Evolutionary conservation across 768 basidiomycete species (phyloP).

Genomic region (Chalciporus pseudorubinellus): DNA sequence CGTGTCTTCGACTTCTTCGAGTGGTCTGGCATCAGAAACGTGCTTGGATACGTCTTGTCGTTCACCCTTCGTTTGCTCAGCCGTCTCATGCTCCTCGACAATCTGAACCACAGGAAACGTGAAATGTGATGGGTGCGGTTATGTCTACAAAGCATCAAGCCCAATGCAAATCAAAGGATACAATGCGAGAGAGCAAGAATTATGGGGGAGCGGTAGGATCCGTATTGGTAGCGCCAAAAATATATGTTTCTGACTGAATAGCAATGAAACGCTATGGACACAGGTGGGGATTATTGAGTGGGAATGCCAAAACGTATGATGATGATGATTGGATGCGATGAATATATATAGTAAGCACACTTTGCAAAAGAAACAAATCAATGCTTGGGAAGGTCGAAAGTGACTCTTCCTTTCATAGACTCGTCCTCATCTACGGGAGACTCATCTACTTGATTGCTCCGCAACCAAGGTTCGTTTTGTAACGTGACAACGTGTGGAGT

Average conservation of each 20-base stretch:
- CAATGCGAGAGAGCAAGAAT: background rate
- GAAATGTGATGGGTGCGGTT: background rate
- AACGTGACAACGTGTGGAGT: slow-evolving; percentile 18
- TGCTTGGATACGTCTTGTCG: slow-evolving; percentile 31
- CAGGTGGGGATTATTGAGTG: background rate
- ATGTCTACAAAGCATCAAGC: slow-evolving; percentile 8
- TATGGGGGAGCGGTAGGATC: background rate
- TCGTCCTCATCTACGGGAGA: slow-evolving; percentile 13
- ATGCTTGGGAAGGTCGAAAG: slow-evolving; percentile 21
- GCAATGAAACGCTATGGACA: slow-evolving; percentile 2
- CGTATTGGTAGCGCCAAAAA: background rate
- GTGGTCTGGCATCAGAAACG: slow-evolving; percentile 29
- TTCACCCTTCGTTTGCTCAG: slow-evolving; percentile 7
- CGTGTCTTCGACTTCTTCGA: slow-evolving; percentile 42
- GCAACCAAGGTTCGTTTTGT: slow-evolving; percentile 22
- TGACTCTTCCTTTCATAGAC: slow-evolving; percentile 13
- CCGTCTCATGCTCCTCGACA: background rate
- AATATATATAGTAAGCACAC: background rate
- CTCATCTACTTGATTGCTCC: slow-evolving; percentile 7
- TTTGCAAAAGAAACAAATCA: background rate
- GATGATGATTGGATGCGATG: background rate
- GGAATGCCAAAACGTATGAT: background rate
- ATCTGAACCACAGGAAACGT: background rate
- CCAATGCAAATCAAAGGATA: slow-evolving; percentile 6
- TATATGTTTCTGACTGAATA: background rate